Evolutionary conservation across 495 filamentous ascomycete genomes (phyloP).

Genomic region (Aspergillus biplanus): DNA sequence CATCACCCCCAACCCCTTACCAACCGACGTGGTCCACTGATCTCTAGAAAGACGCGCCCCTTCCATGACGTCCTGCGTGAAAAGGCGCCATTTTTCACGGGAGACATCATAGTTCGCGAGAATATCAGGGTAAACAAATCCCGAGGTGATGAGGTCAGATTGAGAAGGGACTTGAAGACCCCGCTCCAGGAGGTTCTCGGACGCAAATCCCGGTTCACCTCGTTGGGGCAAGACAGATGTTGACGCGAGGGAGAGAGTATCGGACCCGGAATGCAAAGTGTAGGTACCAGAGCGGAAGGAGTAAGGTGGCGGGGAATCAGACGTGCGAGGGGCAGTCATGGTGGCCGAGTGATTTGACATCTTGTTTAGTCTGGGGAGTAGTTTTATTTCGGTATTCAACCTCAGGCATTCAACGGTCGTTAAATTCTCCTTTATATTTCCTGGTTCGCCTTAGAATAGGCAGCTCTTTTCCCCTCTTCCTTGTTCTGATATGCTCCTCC

Average conservation of each 20-base stretch:
- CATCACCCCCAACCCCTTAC: constrained; percentile 37
- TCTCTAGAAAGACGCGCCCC: constrained; percentile 36
- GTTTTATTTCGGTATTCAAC: neutral
- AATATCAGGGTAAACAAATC: constrained; percentile 39
- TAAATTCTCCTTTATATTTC: neutral
- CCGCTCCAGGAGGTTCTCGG: constrained; percentile 26
- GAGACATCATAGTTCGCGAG: constrained; percentile 29
- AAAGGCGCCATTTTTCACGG: constrained; percentile 32
- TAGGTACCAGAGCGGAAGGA: neutral
- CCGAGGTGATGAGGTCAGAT: constrained; percentile 31
- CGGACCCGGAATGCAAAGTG: neutral
- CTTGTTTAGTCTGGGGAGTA: neutral
- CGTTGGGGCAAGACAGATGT: constrained; percentile 2
- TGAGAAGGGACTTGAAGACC: constrained; percentile 42
- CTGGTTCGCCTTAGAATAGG: neutral
- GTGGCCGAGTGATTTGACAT: neutral
- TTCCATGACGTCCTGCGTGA: constrained; percentile 34
- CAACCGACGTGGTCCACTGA: constrained; percentile 41
- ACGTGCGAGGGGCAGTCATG: constrained; percentile 10
- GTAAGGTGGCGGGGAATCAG: neutral
- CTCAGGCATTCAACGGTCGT: neutral
- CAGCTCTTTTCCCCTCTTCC: neutral
- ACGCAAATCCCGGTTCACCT: constrained; percentile 13
- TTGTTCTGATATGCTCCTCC: neutral
- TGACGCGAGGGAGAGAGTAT: neutral